A percentile compares a stretch with the other conserved stretches of the same genome.
These are phyloP conservation scores for Ephemerocybe angulata DNA, from an alignment of 768 basidiomycete species.

Conservation along the genomic window DNA sequence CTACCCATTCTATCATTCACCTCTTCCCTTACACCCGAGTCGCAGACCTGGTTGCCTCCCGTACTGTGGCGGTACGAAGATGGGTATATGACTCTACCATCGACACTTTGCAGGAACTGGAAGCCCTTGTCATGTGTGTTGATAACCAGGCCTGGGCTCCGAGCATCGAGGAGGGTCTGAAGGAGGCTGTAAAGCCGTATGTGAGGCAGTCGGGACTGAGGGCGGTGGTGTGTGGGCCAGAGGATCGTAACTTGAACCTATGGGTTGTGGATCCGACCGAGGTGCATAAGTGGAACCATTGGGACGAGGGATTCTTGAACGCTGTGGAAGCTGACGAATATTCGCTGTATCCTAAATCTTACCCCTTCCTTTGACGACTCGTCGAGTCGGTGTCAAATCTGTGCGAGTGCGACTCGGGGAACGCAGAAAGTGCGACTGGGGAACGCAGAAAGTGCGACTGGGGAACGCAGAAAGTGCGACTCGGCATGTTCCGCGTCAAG, in stretches of 20 bases:
- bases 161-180: not conserved
- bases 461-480: too few species aligned
- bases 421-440: too few species aligned
- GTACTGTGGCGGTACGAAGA: not conserved
- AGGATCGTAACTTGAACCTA: not conserved
- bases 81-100: too few species aligned
- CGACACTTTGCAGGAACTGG: not conserved
- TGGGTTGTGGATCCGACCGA: not conserved
- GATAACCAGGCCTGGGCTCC: not conserved
- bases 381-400: too few species aligned
- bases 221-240: not conserved
- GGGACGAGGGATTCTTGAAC: not conserved
- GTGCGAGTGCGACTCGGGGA: too few species aligned
- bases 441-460: too few species aligned
- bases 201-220: not conserved
- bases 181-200: not conserved
- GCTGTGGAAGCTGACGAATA: too few species aligned
- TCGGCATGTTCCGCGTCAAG: too few species aligned
- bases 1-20: not conserved
- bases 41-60: not conserved
- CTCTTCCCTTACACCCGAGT: not conserved
- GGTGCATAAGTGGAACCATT: not conserved
- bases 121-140: not conserved
- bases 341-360: too few species aligned
- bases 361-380: too few species aligned